Base-by-base conservation (phyloP, 1,284 basidiomycete species). In the Lentinus polychrous region DNA sequence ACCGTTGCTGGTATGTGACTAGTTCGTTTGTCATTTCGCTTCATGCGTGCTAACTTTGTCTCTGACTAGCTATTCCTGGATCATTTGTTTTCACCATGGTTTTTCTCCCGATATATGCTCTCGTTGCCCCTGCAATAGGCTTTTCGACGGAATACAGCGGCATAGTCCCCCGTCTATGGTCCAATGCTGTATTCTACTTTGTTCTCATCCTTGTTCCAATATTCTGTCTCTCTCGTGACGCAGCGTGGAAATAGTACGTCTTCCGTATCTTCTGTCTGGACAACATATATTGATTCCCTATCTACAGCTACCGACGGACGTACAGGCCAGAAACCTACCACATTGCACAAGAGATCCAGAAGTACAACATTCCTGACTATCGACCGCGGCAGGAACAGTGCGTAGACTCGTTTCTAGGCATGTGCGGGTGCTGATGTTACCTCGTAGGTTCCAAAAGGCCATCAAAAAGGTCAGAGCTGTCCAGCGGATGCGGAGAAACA, bases 281-380 rank as follows among this genome's bases (percentile, higher is more conserved):
- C 35, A 18, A 14, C 40, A 17, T 3, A 17, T 3, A 37, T 48
- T 52, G 27, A 55, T 52, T 56, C 40, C 51, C 42, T 27, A 24
- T 51, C 43, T 51, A 8, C 60, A 94, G 91, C 65, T 96, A 95
- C 64, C 83, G 85, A 54, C 77, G 95, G 54, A 95, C 95, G 24
- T 98, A 97, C 67, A 70, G 72, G 53, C 96, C 96, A 0, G 77
- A 83, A 42, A 85, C 93, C 14, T 98, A 98, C 66, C 95, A 99
- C 65, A 93, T 99, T 55, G 94, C 95, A 0, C 95, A 99, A 64
- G 96, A 99, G 67, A 72, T 91, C 15, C 92, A 94, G 68, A 97
- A 97, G 71, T 97, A 96, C 73, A 96, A 97, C 64, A 85, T 97
- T 52, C 93, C 94, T 8, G 96, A 99, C 64, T 97, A 98, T 65